Conservation (phyloP, 2,329 filamentous ascomycete genomes). For the Dactylella cylindrospora region DNA sequence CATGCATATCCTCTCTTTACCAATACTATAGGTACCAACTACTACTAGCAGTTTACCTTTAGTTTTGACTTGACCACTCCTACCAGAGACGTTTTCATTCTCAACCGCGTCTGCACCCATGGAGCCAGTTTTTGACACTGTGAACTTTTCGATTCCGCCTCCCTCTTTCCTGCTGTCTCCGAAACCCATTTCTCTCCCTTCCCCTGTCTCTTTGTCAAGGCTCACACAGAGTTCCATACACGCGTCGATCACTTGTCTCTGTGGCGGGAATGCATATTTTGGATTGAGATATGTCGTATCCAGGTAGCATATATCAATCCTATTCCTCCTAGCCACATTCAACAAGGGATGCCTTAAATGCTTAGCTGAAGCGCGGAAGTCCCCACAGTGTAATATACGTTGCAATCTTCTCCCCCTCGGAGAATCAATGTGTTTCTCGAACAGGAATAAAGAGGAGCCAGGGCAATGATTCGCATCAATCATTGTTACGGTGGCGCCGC, state of each 20-base stretch:
- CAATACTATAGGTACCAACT: constrained; percentile 95
- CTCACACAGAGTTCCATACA: constrained; percentile 84
- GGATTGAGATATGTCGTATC: constrained; percentile 97
- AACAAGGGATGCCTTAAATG: constrained; percentile 82
- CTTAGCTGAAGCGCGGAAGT: constrained; percentile 85
- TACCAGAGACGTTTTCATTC: constrained; percentile 51
- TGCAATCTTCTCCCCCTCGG: constrained; percentile 61
- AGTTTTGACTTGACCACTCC: constrained; percentile 52
- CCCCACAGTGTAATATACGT: constrained; percentile 88
- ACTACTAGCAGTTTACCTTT: constrained; percentile 79
- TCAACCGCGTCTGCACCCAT: background rate
- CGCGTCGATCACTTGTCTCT: constrained; percentile 80
- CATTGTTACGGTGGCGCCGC: constrained; percentile 86
- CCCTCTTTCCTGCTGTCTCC: constrained; percentile 62
- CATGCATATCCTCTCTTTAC: constrained; percentile 93
- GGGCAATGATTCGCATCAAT: constrained; percentile 96
- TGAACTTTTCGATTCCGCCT: constrained; percentile 61
- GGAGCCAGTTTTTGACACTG: constrained; percentile 43
- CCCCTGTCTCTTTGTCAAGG: constrained; percentile 66
- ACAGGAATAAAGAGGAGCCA: constrained; percentile 88
- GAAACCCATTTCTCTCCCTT: constrained; percentile 56
- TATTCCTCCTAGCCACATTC: constrained; percentile 66
- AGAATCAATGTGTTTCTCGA: constrained; percentile 69
- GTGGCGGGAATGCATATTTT: constrained; percentile 88
- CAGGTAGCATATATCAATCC: constrained; percentile 91